Evolutionary conservation across 2,329 filamentous ascomycete genomes (phyloP).

Genomic region (Alternaria incomplexa): DNA sequence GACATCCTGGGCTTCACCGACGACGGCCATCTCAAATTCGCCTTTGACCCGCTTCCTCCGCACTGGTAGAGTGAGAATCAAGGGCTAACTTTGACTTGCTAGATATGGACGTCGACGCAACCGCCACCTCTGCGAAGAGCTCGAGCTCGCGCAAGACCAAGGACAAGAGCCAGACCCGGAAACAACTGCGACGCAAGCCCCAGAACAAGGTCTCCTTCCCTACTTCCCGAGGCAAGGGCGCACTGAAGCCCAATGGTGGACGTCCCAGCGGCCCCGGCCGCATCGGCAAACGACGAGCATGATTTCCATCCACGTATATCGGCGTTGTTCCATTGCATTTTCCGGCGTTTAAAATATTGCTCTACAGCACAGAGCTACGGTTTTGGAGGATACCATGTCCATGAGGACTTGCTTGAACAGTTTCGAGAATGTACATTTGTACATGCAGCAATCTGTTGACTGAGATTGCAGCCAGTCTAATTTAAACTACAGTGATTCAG

Average conservation of each 20-base stretch:
- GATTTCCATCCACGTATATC: constrained; percentile 18
- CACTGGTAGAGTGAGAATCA: constrained; percentile 38
- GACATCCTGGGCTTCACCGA: constrained; percentile 49
- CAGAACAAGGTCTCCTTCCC: constrained; percentile 50
- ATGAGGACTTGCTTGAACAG: background rate
- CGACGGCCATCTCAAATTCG: constrained; percentile 42
- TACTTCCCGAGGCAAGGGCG: constrained; percentile 39
- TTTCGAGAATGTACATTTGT: background rate
- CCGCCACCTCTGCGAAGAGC: constrained; percentile 22
- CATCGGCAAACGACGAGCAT: constrained; percentile 35
- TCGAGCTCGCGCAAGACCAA: constrained; percentile 36
- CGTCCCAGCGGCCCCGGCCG: constrained; percentile 27
- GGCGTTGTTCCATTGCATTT: constrained; percentile 33
- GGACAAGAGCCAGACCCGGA: constrained; percentile 43
- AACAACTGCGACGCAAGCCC: constrained; percentile 47
- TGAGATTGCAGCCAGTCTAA: background rate
- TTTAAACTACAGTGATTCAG: background rate
- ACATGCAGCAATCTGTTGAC: background rate
- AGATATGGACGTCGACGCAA: constrained; percentile 51
- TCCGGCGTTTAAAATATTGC: constrained; percentile 29
- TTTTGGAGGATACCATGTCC: constrained; percentile 38
- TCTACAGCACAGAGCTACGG: constrained; percentile 16
- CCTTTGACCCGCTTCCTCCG: constrained; percentile 46
- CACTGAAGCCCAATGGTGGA: constrained; percentile 38
- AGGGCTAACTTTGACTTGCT: constrained; percentile 40